A percentile compares a stretch with the other conserved stretches of the same genome.
Evolutionary conservation across 768 basidiomycete genomes (phyloP).

Genomic region (Collybia mongolica): DNA sequence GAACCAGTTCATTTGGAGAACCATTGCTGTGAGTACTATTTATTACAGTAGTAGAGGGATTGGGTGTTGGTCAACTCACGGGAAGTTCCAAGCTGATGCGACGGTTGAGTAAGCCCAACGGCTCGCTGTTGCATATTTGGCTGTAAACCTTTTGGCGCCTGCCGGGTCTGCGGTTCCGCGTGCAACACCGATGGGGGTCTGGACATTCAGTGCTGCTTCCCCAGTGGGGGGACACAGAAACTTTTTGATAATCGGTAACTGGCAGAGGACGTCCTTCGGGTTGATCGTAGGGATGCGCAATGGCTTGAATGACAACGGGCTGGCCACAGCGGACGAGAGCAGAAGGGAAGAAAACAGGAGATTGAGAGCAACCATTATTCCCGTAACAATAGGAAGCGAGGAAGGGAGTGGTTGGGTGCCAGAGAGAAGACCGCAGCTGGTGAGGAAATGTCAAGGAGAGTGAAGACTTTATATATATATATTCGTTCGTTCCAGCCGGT

Average conservation of each 20-base stretch:
- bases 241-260: constrained; percentile 39
- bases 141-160: constrained; percentile 57
- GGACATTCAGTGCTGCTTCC: constrained; percentile 20
- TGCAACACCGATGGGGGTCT: constrained; percentile 58
- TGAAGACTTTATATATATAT: constrained; percentile 14
- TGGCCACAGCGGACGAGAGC: constrained; percentile 27
- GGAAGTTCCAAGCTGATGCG: constrained; percentile 56
- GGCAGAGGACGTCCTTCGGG: constrained; percentile 43
- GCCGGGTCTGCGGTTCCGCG: constrained; percentile 45
- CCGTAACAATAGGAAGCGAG: neutral
- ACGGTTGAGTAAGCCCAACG: constrained; percentile 61
- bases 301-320: constrained; percentile 19
- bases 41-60: constrained; percentile 3
- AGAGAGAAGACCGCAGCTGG: constrained; percentile 17
- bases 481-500: constrained; percentile 1
- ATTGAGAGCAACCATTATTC: constrained; percentile 32
- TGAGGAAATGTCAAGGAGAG: constrained; percentile 13
- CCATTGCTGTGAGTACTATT: constrained; percentile 38
- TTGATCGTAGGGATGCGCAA: constrained; percentile 30
- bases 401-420: constrained; percentile 10
- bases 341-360: constrained; percentile 30
- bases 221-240: constrained; percentile 40
- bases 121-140: constrained; percentile 62
- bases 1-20: constrained; percentile 44
- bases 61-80: constrained; percentile 42